Conservation (phyloP, 345 rosid species). For the Eucalyptus pauciflora region DNA sequence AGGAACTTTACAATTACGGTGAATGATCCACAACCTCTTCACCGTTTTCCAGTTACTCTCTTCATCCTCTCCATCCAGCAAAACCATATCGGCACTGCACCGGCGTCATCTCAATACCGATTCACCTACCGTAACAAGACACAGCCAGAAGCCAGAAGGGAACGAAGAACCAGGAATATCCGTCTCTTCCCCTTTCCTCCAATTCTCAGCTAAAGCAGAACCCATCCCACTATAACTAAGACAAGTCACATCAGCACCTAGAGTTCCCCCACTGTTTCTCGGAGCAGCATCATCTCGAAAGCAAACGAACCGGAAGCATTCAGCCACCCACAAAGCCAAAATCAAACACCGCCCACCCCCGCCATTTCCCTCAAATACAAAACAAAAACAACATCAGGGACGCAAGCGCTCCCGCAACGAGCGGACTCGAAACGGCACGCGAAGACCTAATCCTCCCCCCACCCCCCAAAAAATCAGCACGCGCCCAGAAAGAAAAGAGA, state of each 20-base stretch:
- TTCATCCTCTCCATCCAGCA: not conserved
- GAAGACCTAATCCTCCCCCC: not conserved
- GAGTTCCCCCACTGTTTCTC: not conserved
- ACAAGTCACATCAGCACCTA: not conserved
- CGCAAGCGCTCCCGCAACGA: not conserved
- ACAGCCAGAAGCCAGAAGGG: not conserved
- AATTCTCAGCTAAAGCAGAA: not conserved
- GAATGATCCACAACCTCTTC: not conserved
- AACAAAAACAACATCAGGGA: not conserved
- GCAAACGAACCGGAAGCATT: not conserved
- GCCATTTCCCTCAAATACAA: not conserved
- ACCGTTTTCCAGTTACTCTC: not conserved
- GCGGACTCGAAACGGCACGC: not conserved
- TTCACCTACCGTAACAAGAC: not conserved
- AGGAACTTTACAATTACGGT: not conserved
- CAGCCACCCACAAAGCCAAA: not conserved
- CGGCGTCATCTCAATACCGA: not conserved
- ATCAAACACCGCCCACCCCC: not conserved
- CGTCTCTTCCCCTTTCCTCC: not conserved
- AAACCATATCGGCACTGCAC: not conserved
- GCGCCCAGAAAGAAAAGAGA: not conserved
- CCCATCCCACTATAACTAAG: not conserved
- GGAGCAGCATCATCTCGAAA: not conserved
- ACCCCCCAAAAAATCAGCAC: not conserved
- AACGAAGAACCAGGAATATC: not conserved